phyloP scores from a whole-genome alignment of 2,329 filamentous ascomycete species.

The Rutstroemia sp. region DNA sequence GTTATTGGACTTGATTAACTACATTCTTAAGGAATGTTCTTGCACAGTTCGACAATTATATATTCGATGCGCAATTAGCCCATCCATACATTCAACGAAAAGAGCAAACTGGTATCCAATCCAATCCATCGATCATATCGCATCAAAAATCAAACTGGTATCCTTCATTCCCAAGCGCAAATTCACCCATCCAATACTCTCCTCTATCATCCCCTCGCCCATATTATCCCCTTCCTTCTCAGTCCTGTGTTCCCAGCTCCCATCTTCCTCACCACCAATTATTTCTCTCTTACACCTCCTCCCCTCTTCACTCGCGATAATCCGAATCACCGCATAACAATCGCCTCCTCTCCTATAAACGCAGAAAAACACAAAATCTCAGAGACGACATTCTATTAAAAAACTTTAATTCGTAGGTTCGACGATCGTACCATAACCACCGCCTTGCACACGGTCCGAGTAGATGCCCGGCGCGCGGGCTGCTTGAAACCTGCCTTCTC shows the following conservation, averaged over 20 bases:
- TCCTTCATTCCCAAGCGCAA: not conserved
- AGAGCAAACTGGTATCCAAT: not conserved
- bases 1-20: not conserved
- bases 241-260: not conserved
- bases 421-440: conserved; percentile 49
- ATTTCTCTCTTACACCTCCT: not conserved
- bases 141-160: not conserved
- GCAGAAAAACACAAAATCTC: not conserved
- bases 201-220: not conserved
- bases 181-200: not conserved
- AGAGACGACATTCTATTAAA: not conserved
- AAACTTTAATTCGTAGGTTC: conserved; percentile 15
- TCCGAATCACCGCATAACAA: not conserved
- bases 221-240: not conserved
- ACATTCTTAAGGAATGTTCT: not conserved
- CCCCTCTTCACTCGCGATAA: not conserved
- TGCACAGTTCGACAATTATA: not conserved
- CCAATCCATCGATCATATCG: not conserved
- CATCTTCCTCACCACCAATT: not conserved
- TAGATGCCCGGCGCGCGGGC: conserved; percentile 61
- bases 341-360: conserved; percentile 2
- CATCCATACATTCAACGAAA: not conserved
- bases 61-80: not conserved
- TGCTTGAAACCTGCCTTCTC: conserved; percentile 46
- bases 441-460: conserved; percentile 63